Evolutionary conservation across 192 early-diverging fungal species (phyloP).

Genomic region (Diversispora epigaea): DNA sequence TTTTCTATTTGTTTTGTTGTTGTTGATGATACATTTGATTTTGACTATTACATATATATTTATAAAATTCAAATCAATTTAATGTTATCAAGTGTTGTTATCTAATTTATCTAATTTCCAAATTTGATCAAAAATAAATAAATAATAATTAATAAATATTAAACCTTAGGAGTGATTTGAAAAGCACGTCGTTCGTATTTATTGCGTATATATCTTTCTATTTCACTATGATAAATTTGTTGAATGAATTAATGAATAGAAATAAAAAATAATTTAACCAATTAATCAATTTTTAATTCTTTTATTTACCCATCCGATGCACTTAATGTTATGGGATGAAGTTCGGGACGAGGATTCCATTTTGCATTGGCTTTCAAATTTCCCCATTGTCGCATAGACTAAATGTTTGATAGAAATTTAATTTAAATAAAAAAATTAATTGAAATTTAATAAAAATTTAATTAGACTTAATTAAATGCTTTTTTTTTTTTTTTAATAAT

Average conservation of each 20-base stretch:
- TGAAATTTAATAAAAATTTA: no score
- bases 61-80: no score
- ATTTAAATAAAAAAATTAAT: slow-evolving; percentile 4
- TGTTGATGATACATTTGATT: slow-evolving; percentile 24
- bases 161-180: slow-evolving; percentile 42
- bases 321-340: slow-evolving; percentile 62
- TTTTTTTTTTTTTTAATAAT: no score
- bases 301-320: slow-evolving; percentile 54
- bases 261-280: no score
- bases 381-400: slow-evolving; percentile 59
- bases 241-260: not conserved
- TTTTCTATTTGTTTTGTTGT: slow-evolving; percentile 32
- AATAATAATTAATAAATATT: no score
- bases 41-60: no score
- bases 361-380: slow-evolving; percentile 67
- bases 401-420: not conserved
- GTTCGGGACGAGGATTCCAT: slow-evolving; percentile 70
- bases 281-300: no score
- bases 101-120: no score
- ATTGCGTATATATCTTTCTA: slow-evolving; percentile 86
- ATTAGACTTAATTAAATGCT: no score
- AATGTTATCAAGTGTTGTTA: no score
- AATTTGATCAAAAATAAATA: no score
- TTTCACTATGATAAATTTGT: slow-evolving; percentile 52
- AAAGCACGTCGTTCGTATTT: slow-evolving; percentile 84